Base-by-base conservation (phyloP, 768 basidiomycete species). In the Tulasnella sp. region DNA sequence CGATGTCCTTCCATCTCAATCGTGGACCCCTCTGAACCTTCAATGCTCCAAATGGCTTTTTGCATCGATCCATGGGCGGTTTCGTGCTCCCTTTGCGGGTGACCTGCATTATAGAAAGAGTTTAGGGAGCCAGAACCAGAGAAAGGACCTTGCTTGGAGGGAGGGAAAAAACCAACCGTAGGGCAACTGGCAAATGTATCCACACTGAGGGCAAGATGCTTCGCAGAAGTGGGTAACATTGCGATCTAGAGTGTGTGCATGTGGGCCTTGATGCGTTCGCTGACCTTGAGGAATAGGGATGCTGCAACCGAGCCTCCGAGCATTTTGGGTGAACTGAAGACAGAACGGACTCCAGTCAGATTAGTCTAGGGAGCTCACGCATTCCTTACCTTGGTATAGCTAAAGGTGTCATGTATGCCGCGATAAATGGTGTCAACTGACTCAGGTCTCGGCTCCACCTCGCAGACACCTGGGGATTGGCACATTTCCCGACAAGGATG, bases 51-150 rank as follows among this genome's bases (percentile, higher is more conserved):
- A 19, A 45, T 36, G 6, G 67, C 70, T 8, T 78, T 34, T 17
- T 70, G 29, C 75, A 76, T 78, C 1, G 77, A 78, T 5, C 75
- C 77, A n/a, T 78, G 77, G 25, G 31, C 25, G 5, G 74, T 78
- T 19, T 72, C 71, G 71, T 76, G 74, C 39, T 71, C 72, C 39
- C 3, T 38, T 77, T 76, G 77, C 7, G 58, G 5, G 39, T 76
- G 75, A 29, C 42, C 76, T 77, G 19, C n/a, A 12, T 29, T 34
- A 25, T 22, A 31, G 0, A 64, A 29, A 29, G 42, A 17, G 11
- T n/a, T n/a, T 9, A 49, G 0, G 22, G 19, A 6, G 9, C 12
- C 25, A 11, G 22, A 3, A 29, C 22, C 54, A 5, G 11, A 2
- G 22, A n/a, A 29, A 42, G 42, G 8, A 42, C 9, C 9, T 42